phyloP scores from a whole-genome alignment of 2,329 filamentous ascomycete species.

The Fusarium domesticum region DNA sequence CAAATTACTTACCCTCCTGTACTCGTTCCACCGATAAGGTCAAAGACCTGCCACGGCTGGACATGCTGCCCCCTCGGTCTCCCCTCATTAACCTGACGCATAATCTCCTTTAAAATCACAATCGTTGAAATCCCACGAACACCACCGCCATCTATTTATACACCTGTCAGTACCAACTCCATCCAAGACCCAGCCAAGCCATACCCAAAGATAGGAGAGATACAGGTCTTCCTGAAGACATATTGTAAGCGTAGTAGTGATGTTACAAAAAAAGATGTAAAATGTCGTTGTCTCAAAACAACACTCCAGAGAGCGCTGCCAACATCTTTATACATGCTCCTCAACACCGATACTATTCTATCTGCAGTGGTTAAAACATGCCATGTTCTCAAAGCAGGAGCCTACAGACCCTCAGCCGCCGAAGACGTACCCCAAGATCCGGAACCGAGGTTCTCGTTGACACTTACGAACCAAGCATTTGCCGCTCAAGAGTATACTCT shows the following conservation, averaged over 20 bases:
- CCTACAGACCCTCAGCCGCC: no score
- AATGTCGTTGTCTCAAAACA: no score
- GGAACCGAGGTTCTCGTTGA: no score
- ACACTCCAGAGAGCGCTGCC: no score
- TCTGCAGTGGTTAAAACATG: no score
- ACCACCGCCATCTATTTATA: neutral
- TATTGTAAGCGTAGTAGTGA: no score
- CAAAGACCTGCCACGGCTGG: neutral
- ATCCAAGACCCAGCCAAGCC: no score
- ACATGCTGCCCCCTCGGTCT: neutral
- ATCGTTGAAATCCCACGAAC: neutral
- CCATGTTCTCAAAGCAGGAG: neutral
- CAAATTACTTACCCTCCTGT: neutral
- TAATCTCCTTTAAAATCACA: neutral
- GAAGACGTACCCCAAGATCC: no score
- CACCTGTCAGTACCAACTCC: neutral
- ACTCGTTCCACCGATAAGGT: neutral
- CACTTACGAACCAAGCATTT: neutral
- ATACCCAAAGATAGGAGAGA: neutral
- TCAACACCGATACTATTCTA: no score
- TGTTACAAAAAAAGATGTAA: no score
- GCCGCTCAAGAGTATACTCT: no score
- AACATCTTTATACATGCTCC: no score
- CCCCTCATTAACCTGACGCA: neutral
- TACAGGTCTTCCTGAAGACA: neutral